phyloP scores from a whole-genome alignment of 306 rosid species.

The Mucuna pruriens region DNA sequence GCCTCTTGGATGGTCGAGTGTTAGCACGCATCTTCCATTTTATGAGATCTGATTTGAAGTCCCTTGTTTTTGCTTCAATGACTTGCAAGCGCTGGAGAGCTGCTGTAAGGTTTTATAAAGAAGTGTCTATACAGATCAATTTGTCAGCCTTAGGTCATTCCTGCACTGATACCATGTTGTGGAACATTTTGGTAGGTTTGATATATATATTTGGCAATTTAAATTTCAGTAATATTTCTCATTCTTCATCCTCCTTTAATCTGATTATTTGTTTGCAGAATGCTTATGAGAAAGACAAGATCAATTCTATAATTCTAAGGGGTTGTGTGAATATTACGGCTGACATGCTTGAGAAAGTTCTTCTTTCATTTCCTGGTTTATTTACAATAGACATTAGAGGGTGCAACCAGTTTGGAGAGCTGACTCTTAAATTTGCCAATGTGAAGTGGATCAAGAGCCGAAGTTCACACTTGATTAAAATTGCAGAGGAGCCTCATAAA shows the following conservation, averaged over 20 bases:
- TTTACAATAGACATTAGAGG: conserved; percentile 84
- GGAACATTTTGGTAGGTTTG: conserved; percentile 76
- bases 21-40: conserved; percentile 82
- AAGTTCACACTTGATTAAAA: conserved; percentile 49
- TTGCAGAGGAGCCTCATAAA: conserved; percentile 71
- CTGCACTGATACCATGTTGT: conserved; percentile 72
- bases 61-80: conserved; percentile 75
- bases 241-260: conserved; percentile 36
- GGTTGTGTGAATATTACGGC: conserved; percentile 82
- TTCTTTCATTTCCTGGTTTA: conserved; percentile 72
- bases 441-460: conserved; percentile 86
- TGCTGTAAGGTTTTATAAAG: conserved; percentile 71
- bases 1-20: conserved; percentile 70
- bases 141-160: conserved; percentile 76
- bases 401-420: conserved; percentile 82
- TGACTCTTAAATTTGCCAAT: conserved; percentile 63
- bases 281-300: conserved; percentile 71
- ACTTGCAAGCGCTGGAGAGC: conserved; percentile 96
- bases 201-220: conserved; percentile 35
- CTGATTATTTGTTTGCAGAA: conserved; percentile 68
- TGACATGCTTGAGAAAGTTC: conserved; percentile 75
- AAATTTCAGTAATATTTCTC: conserved; percentile 18
- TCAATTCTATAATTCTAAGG: conserved; percentile 70
- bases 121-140: conserved; percentile 75
- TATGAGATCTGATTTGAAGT: conserved; percentile 77